phyloP scores from a whole-genome alignment of 2,329 filamentous ascomycete genomes.

The Magnaporthiopsis rhizophila region DNA sequence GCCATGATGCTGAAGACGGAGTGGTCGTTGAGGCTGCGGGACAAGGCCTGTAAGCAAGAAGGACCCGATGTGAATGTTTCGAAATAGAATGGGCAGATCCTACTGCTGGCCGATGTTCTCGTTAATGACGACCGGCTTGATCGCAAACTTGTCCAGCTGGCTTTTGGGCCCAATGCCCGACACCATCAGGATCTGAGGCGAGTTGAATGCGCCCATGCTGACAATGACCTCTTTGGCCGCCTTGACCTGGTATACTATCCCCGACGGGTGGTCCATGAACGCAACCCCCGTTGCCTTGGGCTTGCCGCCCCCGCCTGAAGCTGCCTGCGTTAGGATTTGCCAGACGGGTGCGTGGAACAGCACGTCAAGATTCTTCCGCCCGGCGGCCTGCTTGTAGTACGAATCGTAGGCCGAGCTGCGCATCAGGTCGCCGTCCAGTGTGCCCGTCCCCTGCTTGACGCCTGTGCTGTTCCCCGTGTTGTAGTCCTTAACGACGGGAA shows the following conservation, averaged over 20 bases:
- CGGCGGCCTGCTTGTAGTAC: constrained; percentile 16
- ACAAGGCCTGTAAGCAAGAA: not conserved
- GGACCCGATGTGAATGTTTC: not conserved
- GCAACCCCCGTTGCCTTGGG: constrained; percentile 17
- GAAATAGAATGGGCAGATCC: not conserved
- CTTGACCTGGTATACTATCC: constrained; percentile 9
- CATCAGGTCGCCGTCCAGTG: constrained; percentile 15
- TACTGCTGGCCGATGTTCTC: constrained; percentile 48
- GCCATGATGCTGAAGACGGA: constrained; percentile 22
- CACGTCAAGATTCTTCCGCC: constrained; percentile 17
- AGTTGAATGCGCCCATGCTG: constrained; percentile 40
- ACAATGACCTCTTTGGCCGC: constrained; percentile 37
- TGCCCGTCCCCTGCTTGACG: constrained; percentile 20
- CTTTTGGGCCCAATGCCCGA: constrained; percentile 50
- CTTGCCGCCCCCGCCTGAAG: constrained; percentile 8
- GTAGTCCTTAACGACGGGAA: constrained; percentile 18
- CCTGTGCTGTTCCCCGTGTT: constrained; percentile 20
- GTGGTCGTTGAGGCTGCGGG: constrained; percentile 18
- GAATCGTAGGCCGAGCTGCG: constrained; percentile 20
- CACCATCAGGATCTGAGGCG: constrained; percentile 38
- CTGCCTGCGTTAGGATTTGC: constrained; percentile 12
- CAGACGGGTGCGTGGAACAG: constrained; percentile 18
- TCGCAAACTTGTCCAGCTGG: constrained; percentile 45
- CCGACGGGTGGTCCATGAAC: constrained; percentile 16
- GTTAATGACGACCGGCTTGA: constrained; percentile 44